phyloP scores from a whole-genome alignment of 768 basidiomycete species.

The Auricularia auricula-judae region DNA sequence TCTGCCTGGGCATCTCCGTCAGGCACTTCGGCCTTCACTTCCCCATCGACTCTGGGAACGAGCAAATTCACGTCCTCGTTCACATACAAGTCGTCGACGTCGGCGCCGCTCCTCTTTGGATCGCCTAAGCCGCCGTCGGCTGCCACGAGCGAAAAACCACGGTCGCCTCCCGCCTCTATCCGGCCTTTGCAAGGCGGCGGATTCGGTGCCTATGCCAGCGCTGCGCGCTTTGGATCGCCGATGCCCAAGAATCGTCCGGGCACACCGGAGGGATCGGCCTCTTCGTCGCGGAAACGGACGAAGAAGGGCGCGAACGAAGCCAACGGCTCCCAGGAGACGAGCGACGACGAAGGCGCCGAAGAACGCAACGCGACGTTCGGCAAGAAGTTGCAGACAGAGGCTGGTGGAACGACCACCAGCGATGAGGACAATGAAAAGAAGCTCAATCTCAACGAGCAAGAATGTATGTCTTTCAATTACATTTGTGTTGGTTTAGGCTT shows the following conservation, averaged over 20 bases:
- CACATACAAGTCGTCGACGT: neutral
- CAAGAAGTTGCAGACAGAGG: conserved; percentile 12
- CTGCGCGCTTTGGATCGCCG: neutral
- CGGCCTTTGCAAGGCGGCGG: neutral
- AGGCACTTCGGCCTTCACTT: neutral
- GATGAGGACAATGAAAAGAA: conserved; percentile 31
- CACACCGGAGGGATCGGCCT: neutral
- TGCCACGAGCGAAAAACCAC: neutral
- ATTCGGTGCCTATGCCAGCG: neutral
- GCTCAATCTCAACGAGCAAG: conserved; percentile 52
- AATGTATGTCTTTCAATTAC: conserved; percentile 32
- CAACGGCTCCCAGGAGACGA: neutral
- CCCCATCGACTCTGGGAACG: neutral
- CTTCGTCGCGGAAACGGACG: neutral
- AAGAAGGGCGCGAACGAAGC: neutral
- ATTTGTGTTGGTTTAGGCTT: neutral
- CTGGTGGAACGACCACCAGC: conserved; percentile 31
- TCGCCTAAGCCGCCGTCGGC: neutral
- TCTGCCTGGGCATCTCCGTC: neutral
- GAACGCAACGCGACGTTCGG: neutral
- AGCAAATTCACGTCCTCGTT: neutral
- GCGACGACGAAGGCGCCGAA: neutral
- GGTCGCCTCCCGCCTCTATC: no score
- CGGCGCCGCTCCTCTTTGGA: neutral
- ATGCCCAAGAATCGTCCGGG: neutral